Evolutionary conservation across 2,329 filamentous ascomycete genomes (phyloP), one percentile per base, ranked within the genome.

Genomic region (Paecilomyces sp.): DNA sequence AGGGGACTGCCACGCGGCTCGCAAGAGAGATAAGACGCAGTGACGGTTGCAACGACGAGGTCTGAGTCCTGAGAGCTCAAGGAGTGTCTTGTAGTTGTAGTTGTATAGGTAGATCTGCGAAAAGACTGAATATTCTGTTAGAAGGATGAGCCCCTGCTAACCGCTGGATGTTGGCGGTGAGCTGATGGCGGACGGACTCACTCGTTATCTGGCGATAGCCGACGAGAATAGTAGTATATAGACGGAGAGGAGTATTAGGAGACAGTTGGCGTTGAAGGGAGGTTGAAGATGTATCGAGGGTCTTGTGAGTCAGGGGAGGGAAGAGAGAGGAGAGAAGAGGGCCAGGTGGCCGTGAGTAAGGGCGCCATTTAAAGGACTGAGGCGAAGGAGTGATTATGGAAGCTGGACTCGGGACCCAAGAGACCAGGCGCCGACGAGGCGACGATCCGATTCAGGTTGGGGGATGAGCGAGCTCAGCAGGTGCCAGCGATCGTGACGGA

Each of bases 391-490:
- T 47, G 41, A 47, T 47, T 47, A 47, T 47, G 41, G 55, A 57
- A 56, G 56, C 36, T 55, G 50, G 51, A 54, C 13, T 30, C 53
- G 53, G 60, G 60, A 59, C 60, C 57, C 58, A 58, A 60, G 60
- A 57, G 34, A 53, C 50, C 30, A 31, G 57, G 36, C 58, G 47
- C 60, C 52, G 58, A 60, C 55, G 55, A 61, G 57, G 57, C 59
- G 61, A 56, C 59, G 59, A 63, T 63, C 61, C 59, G 57, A 58
- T 54, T 41, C 50, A 57, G 18, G 58, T 54, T 56, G 56, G 47
- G 47, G 50, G 31, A 33, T 18, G 51, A 22, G 33, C 13, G n/a
- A 36, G 22, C 58, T 24, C 53, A 56, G 56, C 55, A 47, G 33
- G 57, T 24, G 53, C 60, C 54, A 59, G 36, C 55, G 31, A 41